Evolutionary conservation across 768 basidiomycete genomes (phyloP), one percentile per base, ranked within the genome.

Genomic region (Chlorophyllum brunneum): DNA sequence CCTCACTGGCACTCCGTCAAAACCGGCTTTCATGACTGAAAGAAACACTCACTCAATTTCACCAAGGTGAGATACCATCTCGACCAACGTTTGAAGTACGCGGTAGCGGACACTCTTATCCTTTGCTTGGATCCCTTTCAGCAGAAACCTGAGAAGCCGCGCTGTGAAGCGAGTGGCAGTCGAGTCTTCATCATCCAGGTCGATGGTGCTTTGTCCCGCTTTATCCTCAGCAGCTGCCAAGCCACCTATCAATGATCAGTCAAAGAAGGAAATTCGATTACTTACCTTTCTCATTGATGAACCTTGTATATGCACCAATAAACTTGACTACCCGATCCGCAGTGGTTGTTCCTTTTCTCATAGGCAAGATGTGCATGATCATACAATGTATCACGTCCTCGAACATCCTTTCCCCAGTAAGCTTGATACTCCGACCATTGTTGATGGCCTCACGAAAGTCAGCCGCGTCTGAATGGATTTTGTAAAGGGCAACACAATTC

Each of bases 31-130:
- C 51, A 18, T 27, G 27, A 13, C 4, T 40, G 15, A 15, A 38
- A 16, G 31, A 47, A 23, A 8, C 31, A 75, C 86, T 48, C 62
- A 97, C 94, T 95, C 92, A 51, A 98, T 78, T 68, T 86, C 87
- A 5, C 91, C 91, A 0, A 97, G 71, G 51, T 85, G 80, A 0
- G 81, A 78, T 10, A 95, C 81, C 77, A 93, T 85, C 59, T 88
- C 85, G 0, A 87, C 81, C 11, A 91, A 77, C n/a, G 83, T 69
- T 48, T 88, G 85, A 2, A 90, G 73, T 27, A 83, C 84, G 16
- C 95, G 83, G 63, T 84, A 95, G 4, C 95, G 80, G 33, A 91
- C 84, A 37, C 75, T 76, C 69, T 95, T 98, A 70, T 95, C 92
- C 65, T 93, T 95, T 3, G 92, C 85, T 15, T 72, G 59, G 66